Conservation (phyloP, 2,329 filamentous ascomycete species). For the Lachnellula willkommii region DNA sequence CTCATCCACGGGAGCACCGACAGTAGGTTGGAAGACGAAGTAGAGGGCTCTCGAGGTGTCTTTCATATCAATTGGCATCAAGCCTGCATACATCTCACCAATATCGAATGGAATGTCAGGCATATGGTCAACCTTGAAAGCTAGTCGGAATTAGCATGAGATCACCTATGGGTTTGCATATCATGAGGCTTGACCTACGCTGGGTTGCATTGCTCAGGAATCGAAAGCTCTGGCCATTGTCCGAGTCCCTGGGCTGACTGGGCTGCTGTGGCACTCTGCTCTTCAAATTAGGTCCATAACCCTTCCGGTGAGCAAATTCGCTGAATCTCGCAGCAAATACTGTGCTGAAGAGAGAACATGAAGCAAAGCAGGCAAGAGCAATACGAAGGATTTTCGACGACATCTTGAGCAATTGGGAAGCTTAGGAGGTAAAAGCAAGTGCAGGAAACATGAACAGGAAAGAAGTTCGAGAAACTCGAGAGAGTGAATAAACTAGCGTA, state of each 20-base stretch:
- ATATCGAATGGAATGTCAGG: slow-evolving; percentile 24
- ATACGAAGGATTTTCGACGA: neutral
- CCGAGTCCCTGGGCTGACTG: neutral
- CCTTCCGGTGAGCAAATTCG: slow-evolving; percentile 5
- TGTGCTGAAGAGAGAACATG: neutral
- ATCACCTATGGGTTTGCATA: too few species aligned
- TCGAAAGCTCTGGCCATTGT: slow-evolving; percentile 2
- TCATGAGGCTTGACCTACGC: neutral
- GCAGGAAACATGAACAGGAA: neutral
- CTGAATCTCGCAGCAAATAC: slow-evolving; percentile 1
- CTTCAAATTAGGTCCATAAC: slow-evolving; percentile 5
- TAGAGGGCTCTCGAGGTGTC: slow-evolving; percentile 39
- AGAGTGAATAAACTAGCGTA: neutral
- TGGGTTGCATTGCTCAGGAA: slow-evolving; percentile 11
- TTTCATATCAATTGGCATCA: slow-evolving; percentile 47
- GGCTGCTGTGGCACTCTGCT: neutral
- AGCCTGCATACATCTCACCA: slow-evolving; percentile 26
- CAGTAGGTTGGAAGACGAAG: slow-evolving; percentile 49
- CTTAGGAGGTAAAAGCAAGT: neutral
- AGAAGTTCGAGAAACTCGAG: neutral
- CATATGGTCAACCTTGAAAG: slow-evolving; percentile 15
- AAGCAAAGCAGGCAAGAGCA: neutral
- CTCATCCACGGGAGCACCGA: slow-evolving; percentile 40
- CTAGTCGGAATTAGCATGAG: slow-evolving; percentile 9
- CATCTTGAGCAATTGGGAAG: neutral